A percentile compares a stretch with the other conserved stretches of the same genome.
phyloP scores from a whole-genome alignment of 208 protist genomes.

The Phytomonas sp. region DNA sequence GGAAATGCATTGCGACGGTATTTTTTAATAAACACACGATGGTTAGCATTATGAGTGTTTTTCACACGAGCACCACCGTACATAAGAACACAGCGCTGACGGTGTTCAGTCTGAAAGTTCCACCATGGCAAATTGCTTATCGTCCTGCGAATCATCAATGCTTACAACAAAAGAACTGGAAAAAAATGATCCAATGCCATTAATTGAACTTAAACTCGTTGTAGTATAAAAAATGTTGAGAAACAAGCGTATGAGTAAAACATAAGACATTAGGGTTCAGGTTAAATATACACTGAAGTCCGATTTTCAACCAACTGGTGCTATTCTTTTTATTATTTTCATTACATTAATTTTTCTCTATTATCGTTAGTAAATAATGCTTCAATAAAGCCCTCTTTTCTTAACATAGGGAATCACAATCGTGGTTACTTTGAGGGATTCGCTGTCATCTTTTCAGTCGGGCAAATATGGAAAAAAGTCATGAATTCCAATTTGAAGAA shows the following conservation, averaged over 20 bases:
- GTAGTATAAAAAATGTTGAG: neutral
- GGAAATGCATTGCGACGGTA: conserved; percentile 87
- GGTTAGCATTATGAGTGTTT: conserved; percentile 85
- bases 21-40: conserved; percentile 86
- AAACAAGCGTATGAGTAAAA: neutral
- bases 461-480: neutral
- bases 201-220: neutral
- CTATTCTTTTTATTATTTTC: conserved; percentile 4
- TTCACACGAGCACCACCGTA: conserved; percentile 81
- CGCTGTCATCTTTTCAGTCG: neutral
- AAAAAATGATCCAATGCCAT: neutral
- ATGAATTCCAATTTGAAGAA: neutral
- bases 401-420: neutral
- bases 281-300: neutral
- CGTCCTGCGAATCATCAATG: conserved; percentile 62
- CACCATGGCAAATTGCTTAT: conserved; percentile 73
- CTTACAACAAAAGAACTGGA: conserved; percentile 3
- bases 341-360: neutral
- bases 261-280: neutral
- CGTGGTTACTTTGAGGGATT: neutral
- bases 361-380: conserved; percentile 4
- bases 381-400: conserved; percentile 4
- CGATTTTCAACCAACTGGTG: neutral
- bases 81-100: conserved; percentile 82
- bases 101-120: conserved; percentile 91